These are phyloP conservation scores for Leishmania mexicana DNA, from an alignment of 208 protist genomes.

Conservation along the genomic window DNA sequence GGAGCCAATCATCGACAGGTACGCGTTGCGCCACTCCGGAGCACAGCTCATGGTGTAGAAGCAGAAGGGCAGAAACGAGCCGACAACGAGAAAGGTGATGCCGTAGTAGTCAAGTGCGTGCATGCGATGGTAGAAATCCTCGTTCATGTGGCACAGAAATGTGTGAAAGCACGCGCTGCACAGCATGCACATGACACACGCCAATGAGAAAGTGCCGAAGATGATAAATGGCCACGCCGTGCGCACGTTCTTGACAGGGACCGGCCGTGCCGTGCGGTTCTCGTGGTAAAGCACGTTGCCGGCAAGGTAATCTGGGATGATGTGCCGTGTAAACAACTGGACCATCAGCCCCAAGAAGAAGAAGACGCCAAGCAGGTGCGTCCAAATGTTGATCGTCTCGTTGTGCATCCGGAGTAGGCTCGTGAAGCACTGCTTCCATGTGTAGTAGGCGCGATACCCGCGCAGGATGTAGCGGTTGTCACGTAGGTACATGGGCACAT, in stretches of 20 bases:
- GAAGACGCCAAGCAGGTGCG: slow-evolving; percentile 71
- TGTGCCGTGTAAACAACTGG: slow-evolving; percentile 37
- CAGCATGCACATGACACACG: slow-evolving; percentile 74
- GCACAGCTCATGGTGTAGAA: slow-evolving; percentile 80
- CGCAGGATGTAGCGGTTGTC: slow-evolving; percentile 60
- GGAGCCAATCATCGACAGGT: slow-evolving; percentile 68
- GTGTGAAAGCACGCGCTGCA: slow-evolving; percentile 80
- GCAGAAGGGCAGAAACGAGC: slow-evolving; percentile 85
- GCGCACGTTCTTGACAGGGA: slow-evolving; percentile 16
- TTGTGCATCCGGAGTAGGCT: slow-evolving; percentile 85
- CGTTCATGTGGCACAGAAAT: slow-evolving; percentile 66
- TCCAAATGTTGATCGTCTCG: slow-evolving; percentile 89
- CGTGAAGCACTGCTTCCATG: slow-evolving; percentile 44
- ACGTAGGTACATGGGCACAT: slow-evolving; percentile 47
- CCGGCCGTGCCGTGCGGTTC: slow-evolving; percentile 17
- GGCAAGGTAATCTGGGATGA: slow-evolving; percentile 30
- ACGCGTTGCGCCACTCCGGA: slow-evolving; percentile 64
- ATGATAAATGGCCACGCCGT: slow-evolving; percentile 50
- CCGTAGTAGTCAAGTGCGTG: slow-evolving; percentile 87
- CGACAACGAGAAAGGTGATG: slow-evolving; percentile 82
- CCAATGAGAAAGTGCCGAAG: slow-evolving; percentile 74
- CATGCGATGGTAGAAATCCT: slow-evolving; percentile 51
- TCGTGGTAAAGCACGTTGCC: slow-evolving; percentile 28
- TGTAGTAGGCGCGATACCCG: slow-evolving; percentile 78
- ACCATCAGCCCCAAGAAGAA: slow-evolving; percentile 57